These are phyloP conservation scores for Metschnikowia similis DNA, from an alignment of 805 yeast genomes.

Conservation along the genomic window DNA sequence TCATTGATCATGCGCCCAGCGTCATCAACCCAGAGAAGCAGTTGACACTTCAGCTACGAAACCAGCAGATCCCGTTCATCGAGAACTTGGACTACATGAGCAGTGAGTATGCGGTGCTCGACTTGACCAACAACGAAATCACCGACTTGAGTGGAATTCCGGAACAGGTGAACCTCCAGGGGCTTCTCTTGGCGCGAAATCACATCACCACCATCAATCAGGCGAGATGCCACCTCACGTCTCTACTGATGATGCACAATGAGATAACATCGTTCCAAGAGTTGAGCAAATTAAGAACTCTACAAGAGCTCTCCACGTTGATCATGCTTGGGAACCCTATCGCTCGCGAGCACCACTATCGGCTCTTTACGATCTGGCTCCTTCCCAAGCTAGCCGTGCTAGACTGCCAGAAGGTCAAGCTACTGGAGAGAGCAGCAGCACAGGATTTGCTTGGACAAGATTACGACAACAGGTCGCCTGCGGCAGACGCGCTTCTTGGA, in stretches of 20 bases:
- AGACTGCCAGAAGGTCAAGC: slow-evolving; percentile 63
- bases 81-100: slow-evolving; percentile 33
- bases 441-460: slow-evolving; percentile 35
- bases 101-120: slow-evolving; percentile 50
- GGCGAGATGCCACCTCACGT: slow-evolving; percentile 30
- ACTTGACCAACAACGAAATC: slow-evolving; percentile 74
- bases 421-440: slow-evolving; percentile 48
- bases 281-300: slow-evolving; percentile 22
- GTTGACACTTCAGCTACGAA: slow-evolving; percentile 33
- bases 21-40: slow-evolving; percentile 34
- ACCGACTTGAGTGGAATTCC: slow-evolving; percentile 50
- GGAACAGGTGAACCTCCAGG: slow-evolving; percentile 35
- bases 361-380: slow-evolving; percentile 55
- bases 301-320: slow-evolving; percentile 28
- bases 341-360: slow-evolving; percentile 46
- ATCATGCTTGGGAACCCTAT: slow-evolving; percentile 59
- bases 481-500: slow-evolving; percentile 25
- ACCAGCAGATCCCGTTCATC: slow-evolving; percentile 27
- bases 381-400: slow-evolving; percentile 60
- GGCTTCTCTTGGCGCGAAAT: slow-evolving; percentile 63
- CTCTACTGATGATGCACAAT: slow-evolving; percentile 52
- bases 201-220: slow-evolving; percentile 40
- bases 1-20: slow-evolving; percentile 28
- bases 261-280: slow-evolving; percentile 41
- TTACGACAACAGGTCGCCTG: slow-evolving; percentile 21